phyloP scores from a whole-genome alignment of 2,329 filamentous ascomycete genomes.

The Botrytis sinoallii region DNA sequence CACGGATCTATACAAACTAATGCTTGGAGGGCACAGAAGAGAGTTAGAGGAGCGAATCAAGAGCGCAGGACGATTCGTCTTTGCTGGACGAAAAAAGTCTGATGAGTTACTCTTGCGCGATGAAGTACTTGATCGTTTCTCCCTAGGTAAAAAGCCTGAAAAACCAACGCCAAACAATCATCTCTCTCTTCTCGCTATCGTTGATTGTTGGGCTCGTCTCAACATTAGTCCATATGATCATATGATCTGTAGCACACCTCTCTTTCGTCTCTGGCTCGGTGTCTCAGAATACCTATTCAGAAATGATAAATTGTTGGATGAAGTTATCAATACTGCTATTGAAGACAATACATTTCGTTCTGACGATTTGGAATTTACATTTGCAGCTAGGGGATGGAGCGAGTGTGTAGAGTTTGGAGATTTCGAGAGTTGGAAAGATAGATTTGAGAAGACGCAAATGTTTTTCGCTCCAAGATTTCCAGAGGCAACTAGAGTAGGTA shows the following conservation, averaged over 20 bases:
- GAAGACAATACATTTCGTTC: slow-evolving; percentile 89
- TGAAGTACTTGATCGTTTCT: slow-evolving; percentile 84
- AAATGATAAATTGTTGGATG: slow-evolving; percentile 74
- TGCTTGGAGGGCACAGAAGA: slow-evolving; percentile 78
- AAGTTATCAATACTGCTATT: slow-evolving; percentile 80
- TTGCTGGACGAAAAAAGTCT: slow-evolving; percentile 50
- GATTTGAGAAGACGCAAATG: slow-evolving; percentile 83
- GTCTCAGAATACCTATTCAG: slow-evolving; percentile 97
- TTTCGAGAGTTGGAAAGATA: slow-evolving; percentile 87
- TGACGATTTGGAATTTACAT: slow-evolving; percentile 96
- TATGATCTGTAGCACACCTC: slow-evolving; percentile 98
- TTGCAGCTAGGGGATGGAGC: slow-evolving; percentile 93
- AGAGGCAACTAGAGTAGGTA: slow-evolving; percentile 82
- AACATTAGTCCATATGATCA: slow-evolving; percentile 96
- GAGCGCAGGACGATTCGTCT: slow-evolving; percentile 73
- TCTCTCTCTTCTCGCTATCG: slow-evolving; percentile 88
- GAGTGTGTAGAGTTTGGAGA: slow-evolving; percentile 88
- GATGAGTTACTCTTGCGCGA: slow-evolving; percentile 69
- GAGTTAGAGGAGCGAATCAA: slow-evolving; percentile 75
- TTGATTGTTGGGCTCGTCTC: slow-evolving; percentile 95
- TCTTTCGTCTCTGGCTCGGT: slow-evolving; percentile 93
- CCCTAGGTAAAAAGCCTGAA: slow-evolving; percentile 63
- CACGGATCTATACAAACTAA: slow-evolving; percentile 93
- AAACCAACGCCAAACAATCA: slow-evolving; percentile 82
- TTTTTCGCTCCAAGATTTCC: slow-evolving; percentile 91